These are phyloP conservation scores for Metroxylon sagu DNA, from an alignment of 176 grass and related monocot species.

Conservation along the genomic window DNA sequence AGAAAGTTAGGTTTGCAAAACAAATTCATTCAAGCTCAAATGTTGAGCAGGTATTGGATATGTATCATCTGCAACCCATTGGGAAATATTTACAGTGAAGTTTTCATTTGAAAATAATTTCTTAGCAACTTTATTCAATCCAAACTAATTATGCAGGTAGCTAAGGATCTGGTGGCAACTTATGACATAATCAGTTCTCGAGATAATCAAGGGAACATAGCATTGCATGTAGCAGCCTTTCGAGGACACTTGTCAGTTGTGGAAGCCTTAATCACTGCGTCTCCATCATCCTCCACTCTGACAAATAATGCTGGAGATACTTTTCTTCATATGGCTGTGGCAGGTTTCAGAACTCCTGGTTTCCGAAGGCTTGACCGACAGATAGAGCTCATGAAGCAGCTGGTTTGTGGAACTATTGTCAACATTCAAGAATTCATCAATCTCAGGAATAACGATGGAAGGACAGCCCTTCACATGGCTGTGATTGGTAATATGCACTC, in stretches of 20 bases:
- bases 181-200: background rate
- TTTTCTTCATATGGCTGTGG: slow-evolving; percentile 83
- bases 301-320: slow-evolving; percentile 66
- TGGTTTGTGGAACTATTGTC: slow-evolving; percentile 29
- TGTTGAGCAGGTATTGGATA: no score
- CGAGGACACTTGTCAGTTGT: slow-evolving; percentile 6
- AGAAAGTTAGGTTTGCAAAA: no score
- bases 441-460: slow-evolving; percentile 57
- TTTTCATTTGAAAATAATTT: background rate
- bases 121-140: background rate
- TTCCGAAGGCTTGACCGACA: slow-evolving; percentile 74
- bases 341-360: slow-evolving; percentile 80
- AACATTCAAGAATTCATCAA: slow-evolving; percentile 65
- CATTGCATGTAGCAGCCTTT: slow-evolving; percentile 8
- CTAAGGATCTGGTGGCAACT: slow-evolving; percentile 37
- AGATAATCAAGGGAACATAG: slow-evolving; percentile 7
- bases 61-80: no score
- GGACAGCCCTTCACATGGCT: slow-evolving; percentile 78
- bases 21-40: no score
- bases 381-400: slow-evolving; percentile 65
- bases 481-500: slow-evolving; percentile 57
- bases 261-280: slow-evolving; percentile 17
- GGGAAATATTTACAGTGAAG: no score
- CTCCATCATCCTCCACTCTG: slow-evolving; percentile 37
- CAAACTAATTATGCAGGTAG: slow-evolving; percentile 12